Conservation (phyloP, 2,329 filamentous ascomycete species). For the Pyricularia pennisetigena region DNA sequence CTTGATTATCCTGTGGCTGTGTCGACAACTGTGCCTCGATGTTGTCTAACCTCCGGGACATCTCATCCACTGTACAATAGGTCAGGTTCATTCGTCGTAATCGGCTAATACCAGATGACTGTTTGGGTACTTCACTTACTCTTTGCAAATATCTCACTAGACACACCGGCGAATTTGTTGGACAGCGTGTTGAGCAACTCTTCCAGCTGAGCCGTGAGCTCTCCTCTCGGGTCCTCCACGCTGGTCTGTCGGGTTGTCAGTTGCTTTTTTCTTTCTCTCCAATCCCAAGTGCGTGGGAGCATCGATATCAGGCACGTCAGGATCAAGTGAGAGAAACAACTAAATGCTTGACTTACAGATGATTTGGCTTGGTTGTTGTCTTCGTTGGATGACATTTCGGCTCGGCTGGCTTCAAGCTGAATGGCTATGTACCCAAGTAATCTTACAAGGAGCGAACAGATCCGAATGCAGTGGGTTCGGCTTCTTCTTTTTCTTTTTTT, state of each 20-base stretch:
- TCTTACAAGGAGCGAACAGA: not conserved
- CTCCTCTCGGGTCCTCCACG: conserved; percentile 40
- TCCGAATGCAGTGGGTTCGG: not conserved
- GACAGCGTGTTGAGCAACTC: conserved; percentile 77
- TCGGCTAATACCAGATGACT: not conserved
- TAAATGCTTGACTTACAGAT: conserved; percentile 19
- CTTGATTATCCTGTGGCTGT: conserved; percentile 28
- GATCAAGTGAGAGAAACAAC: not conserved
- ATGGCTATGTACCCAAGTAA: not conserved
- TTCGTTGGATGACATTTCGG: conserved; percentile 26
- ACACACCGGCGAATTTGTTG: conserved; percentile 76
- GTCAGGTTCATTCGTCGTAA: not conserved
- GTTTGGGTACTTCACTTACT: conserved; percentile 47
- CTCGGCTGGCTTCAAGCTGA: not conserved
- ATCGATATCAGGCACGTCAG: not conserved
- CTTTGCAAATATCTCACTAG: conserved; percentile 79
- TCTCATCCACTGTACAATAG: conserved; percentile 68
- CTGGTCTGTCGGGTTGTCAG: conserved; percentile 17
- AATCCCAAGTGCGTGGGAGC: not conserved
- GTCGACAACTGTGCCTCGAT: conserved; percentile 64
- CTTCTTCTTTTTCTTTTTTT: not conserved
- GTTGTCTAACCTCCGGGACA: conserved; percentile 77
- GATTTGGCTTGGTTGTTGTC: conserved; percentile 26
- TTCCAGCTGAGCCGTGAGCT: conserved; percentile 72
- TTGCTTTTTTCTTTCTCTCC: not conserved